Percentiles rank a stretch among this genome's conserved stretches.
These are phyloP conservation scores for Euphorbia celastroides DNA, from an alignment of 441 rosid species.

Conservation along the genomic window DNA sequence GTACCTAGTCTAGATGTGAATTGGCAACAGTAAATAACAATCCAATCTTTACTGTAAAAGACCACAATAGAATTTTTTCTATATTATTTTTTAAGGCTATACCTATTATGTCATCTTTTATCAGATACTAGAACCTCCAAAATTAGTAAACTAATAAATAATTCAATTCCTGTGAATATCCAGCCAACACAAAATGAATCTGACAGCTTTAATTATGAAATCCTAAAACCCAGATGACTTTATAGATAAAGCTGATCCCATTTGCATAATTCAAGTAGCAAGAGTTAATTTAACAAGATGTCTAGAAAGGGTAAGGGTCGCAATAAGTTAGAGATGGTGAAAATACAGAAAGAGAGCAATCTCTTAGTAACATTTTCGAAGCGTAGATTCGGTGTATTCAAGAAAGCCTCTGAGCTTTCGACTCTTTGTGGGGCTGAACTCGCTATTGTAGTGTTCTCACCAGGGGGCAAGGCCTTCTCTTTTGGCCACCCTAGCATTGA, in stretches of 20 bases:
- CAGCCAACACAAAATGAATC: not conserved
- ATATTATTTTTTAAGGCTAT: not conserved
- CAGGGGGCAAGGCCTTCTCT: slow-evolving; percentile 36
- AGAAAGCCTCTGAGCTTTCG: slow-evolving; percentile 48
- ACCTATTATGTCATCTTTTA: slow-evolving; percentile 11
- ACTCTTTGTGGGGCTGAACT: slow-evolving; percentile 45
- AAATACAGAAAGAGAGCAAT: slow-evolving; percentile 32
- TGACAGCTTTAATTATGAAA: slow-evolving; percentile 8
- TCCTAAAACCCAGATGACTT: not conserved
- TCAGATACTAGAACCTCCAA: slow-evolving; percentile 18
- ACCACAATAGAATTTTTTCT: not conserved
- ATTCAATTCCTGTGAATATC: not conserved
- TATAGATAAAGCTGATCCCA: slow-evolving; percentile 14
- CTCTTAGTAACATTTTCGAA: slow-evolving; percentile 52
- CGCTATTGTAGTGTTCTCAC: slow-evolving; percentile 35
- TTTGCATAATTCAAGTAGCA: not conserved
- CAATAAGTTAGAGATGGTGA: slow-evolving; percentile 32
- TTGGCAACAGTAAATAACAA: not conserved
- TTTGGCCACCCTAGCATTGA: slow-evolving; percentile 49
- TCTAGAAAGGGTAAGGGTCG: slow-evolving; percentile 36
- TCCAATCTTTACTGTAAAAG: not conserved
- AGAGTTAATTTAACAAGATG: slow-evolving; percentile 22
- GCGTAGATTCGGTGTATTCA: slow-evolving; percentile 40
- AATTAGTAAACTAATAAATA: slow-evolving; percentile 22
- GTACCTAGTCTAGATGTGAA: not conserved